These are phyloP conservation scores for Ceratobasidium sp. DNA, from an alignment of 1,284 basidiomycete species.

Conservation along the genomic window DNA sequence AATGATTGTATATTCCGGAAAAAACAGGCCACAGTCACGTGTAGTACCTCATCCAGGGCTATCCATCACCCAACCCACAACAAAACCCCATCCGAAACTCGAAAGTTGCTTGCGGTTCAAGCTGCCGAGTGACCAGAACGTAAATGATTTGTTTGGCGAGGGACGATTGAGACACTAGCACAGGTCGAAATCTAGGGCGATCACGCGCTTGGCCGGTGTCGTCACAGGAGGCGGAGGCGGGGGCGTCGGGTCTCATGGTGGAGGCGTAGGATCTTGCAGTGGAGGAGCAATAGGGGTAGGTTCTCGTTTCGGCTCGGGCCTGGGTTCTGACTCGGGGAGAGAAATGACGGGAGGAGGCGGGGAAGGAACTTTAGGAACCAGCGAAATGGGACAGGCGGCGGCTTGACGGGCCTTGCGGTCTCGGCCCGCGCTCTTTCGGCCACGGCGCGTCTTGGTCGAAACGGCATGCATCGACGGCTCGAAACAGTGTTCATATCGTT, in stretches of 20 bases:
- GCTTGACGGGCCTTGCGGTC: constrained; percentile 50
- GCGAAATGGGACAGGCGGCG: constrained; percentile 23
- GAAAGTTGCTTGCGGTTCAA: too few relatives aligned
- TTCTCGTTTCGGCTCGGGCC: constrained; percentile 32
- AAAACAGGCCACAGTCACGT: too few relatives aligned
- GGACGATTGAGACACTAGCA: too few relatives aligned
- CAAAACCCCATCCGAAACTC: too few relatives aligned
- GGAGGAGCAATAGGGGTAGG: constrained; percentile 35
- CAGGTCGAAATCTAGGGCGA: neutral
- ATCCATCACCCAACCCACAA: too few relatives aligned
- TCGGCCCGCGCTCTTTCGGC: constrained; percentile 20
- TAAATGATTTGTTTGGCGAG: too few relatives aligned
- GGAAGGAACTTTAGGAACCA: constrained; percentile 42
- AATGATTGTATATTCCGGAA: too few relatives aligned
- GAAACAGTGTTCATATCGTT: constrained; percentile 33
- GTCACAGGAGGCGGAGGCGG: constrained; percentile 54
- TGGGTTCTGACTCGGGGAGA: constrained; percentile 27
- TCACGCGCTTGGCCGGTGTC: constrained; percentile 55
- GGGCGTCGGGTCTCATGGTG: constrained; percentile 58
- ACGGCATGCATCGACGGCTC: constrained; percentile 35
- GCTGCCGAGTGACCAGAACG: too few relatives aligned
- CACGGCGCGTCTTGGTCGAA: constrained; percentile 39
- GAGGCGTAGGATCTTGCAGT: constrained; percentile 50
- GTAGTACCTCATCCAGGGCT: too few relatives aligned
- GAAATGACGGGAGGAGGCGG: constrained; percentile 29